Conservation (phyloP, 495 filamentous ascomycete species). For the Talaromyces adpressus region DNA sequence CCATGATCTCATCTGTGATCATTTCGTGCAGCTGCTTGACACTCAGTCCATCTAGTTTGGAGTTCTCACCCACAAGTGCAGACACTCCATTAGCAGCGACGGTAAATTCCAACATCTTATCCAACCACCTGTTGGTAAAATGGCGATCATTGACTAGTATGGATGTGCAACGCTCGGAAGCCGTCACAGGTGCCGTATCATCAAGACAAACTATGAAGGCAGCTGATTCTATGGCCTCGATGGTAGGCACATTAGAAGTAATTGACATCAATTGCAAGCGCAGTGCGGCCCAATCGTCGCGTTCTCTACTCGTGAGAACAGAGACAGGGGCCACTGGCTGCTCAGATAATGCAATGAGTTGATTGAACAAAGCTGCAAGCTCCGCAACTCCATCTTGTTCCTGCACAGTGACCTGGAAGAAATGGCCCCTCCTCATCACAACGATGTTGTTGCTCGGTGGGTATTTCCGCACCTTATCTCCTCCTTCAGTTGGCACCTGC, state of each 20-base stretch:
- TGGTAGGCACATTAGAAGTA: conserved; percentile 13
- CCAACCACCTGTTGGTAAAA: conserved; percentile 29
- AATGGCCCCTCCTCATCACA: conserved; percentile 16
- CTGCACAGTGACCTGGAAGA: conserved; percentile 19
- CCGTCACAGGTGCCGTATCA: conserved; percentile 16
- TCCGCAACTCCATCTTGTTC: neutral
- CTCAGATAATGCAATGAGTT: conserved; percentile 11
- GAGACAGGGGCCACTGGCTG: conserved; percentile 13
- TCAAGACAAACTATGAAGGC: conserved; percentile 33
- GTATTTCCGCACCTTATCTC: conserved; percentile 18
- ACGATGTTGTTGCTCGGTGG: conserved; percentile 16
- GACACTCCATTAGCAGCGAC: conserved; percentile 28
- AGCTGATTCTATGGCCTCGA: conserved; percentile 25
- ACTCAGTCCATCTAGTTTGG: conserved; percentile 22
- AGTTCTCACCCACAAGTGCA: conserved; percentile 25
- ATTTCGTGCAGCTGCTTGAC: conserved; percentile 18
- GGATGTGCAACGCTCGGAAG: conserved; percentile 17
- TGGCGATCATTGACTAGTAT: conserved; percentile 18
- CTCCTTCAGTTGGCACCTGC: conserved; percentile 34
- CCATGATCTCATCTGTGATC: conserved; percentile 8
- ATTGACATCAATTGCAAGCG: neutral
- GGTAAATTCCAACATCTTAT: conserved; percentile 31
- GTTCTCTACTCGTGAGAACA: conserved; percentile 21
- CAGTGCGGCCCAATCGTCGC: conserved; percentile 21
- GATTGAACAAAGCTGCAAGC: conserved; percentile 15